Evolutionary conservation across 2,329 filamentous ascomycete species (phyloP).

Genomic region (Amauroascus verrucosus): DNA sequence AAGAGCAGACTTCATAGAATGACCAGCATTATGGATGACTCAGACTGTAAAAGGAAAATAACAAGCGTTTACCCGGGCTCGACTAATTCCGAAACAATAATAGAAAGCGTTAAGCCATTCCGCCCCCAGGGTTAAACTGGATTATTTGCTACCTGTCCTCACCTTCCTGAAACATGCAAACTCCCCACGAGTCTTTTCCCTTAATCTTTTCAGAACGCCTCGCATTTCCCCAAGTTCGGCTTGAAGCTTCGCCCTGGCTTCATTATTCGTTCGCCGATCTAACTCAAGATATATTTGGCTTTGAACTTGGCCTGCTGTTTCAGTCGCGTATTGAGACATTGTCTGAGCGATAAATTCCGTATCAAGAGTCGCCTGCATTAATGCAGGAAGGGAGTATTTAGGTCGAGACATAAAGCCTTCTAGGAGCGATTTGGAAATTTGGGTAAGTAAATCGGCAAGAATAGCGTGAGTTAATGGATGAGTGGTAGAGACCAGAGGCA

Average conservation of each 20-base stretch:
- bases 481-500: constrained; percentile 56
- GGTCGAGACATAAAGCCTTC: constrained; percentile 60
- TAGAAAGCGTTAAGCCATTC: not conserved
- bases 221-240: constrained; percentile 84
- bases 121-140: not conserved
- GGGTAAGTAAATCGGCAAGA: constrained; percentile 75
- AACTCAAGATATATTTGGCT: constrained; percentile 86
- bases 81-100: not conserved
- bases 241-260: constrained; percentile 68
- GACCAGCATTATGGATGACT: not conserved
- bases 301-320: constrained; percentile 69
- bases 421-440: constrained; percentile 69
- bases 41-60: too few relatives aligned
- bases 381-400: constrained; percentile 63
- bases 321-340: constrained; percentile 76
- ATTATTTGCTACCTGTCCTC: constrained; percentile 26
- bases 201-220: constrained; percentile 68
- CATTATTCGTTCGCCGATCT: constrained; percentile 79
- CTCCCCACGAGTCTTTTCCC: constrained; percentile 72
- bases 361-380: constrained; percentile 96
- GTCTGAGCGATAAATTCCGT: constrained; percentile 96
- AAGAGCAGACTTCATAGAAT: not conserved
- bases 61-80: too few relatives aligned
- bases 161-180: constrained; percentile 74
- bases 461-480: constrained; percentile 64